phyloP scores from a whole-genome alignment of 75 land plant species.

The Selaginella moellendorffii region DNA sequence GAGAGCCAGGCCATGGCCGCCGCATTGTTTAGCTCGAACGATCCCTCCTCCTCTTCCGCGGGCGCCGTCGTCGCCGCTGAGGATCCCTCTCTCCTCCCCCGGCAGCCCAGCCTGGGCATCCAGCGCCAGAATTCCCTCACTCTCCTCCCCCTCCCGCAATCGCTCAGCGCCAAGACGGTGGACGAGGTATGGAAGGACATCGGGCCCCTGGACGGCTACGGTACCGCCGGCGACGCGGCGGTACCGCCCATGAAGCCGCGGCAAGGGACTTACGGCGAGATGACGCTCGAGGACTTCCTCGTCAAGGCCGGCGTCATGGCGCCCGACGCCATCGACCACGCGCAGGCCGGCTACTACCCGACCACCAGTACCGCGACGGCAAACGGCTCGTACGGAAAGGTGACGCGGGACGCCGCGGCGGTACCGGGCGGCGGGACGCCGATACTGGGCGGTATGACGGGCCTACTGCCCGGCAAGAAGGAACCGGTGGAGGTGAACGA shows the following conservation, averaged over 20 bases:
- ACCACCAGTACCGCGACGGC: not conserved
- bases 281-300: conserved; percentile 52
- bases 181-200: not conserved
- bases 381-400: too few species aligned
- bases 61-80: not conserved
- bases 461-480: not conserved
- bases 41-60: not conserved
- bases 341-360: not conserved
- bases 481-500: not conserved
- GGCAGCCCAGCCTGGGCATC: not conserved
- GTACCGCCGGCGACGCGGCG: not conserved
- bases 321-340: not conserved
- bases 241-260: conserved; percentile 7
- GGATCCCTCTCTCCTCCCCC: not conserved
- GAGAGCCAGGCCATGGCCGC: conserved; percentile 19
- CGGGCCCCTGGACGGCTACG: not conserved
- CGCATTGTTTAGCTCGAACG: conserved; percentile 12
- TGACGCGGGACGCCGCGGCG: not conserved
- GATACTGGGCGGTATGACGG: not conserved
- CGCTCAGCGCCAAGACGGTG: conserved; percentile 3
- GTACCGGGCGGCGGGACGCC: not conserved
- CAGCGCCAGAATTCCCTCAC: not conserved
- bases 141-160: not conserved
- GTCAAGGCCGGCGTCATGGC: conserved; percentile 22
- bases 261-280: conserved; percentile 21